Evolutionary conservation across 108 stramenopile genomes (phyloP).

Genomic region (Pseudonitzschia delicatissima): DNA sequence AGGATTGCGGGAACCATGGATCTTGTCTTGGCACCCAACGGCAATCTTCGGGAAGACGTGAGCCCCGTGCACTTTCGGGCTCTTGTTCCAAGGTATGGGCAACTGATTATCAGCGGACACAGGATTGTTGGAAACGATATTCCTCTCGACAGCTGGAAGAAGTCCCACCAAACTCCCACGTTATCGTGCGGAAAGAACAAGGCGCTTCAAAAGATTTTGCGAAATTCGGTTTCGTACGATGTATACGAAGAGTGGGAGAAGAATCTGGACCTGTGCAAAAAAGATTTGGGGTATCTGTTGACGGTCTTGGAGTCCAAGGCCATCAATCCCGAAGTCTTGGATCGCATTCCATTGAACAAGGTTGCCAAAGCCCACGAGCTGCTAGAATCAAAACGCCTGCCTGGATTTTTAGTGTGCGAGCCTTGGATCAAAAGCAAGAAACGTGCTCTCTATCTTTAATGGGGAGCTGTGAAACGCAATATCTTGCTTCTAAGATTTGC

Average conservation of each 20-base stretch:
- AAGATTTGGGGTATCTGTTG: slow-evolving; percentile 37
- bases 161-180: not conserved
- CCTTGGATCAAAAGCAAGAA: slow-evolving; percentile 57
- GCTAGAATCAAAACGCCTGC: slow-evolving; percentile 32
- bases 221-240: slow-evolving; percentile 25
- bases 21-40: slow-evolving; percentile 28
- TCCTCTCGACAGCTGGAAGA: slow-evolving; percentile 16
- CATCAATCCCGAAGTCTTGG: slow-evolving; percentile 37
- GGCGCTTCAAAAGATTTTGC: slow-evolving; percentile 5
- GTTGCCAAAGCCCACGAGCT: slow-evolving; percentile 49
- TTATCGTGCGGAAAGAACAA: slow-evolving; percentile 28
- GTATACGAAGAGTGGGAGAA: slow-evolving; percentile 44
- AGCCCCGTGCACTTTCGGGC: slow-evolving; percentile 25
- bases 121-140: slow-evolving; percentile 26
- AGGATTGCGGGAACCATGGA: slow-evolving; percentile 40
- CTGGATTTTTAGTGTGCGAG: slow-evolving; percentile 57
- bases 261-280: slow-evolving; percentile 35
- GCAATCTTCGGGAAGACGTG: slow-evolving; percentile 26
- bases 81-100: slow-evolving; percentile 13
- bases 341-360: slow-evolving; percentile 43
- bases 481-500: not conserved
- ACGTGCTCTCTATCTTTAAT: slow-evolving; percentile 32
- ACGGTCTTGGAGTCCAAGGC: slow-evolving; percentile 19
- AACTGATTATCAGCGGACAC: slow-evolving; percentile 18
- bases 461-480: no score